phyloP scores from a whole-genome alignment of 805 yeast genomes.

The Candida tallmaniae region DNA sequence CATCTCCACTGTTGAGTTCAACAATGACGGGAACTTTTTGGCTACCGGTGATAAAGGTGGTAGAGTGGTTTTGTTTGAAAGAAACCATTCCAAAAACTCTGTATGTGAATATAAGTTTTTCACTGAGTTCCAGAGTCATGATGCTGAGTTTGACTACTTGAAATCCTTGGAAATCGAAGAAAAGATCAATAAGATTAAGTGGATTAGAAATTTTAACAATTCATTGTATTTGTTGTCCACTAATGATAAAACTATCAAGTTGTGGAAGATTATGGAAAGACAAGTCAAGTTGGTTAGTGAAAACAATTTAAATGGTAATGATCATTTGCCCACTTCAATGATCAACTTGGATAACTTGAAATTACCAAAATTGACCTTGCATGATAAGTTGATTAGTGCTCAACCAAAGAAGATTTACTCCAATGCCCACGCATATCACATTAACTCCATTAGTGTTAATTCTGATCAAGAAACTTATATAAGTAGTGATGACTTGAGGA shows the following conservation, averaged over 20 bases:
- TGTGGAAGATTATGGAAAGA: conserved; percentile 94
- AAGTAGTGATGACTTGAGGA: conserved; percentile 88
- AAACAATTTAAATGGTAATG: conserved; percentile 58
- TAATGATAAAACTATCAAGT: conserved; percentile 96
- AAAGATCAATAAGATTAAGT: conserved; percentile 94
- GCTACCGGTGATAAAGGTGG: conserved; percentile 99
- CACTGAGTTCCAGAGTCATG: conserved; percentile 97
- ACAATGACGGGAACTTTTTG: conserved; percentile 86
- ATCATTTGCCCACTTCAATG: conserved; percentile 15
- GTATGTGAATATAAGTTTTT: conserved; percentile 88
- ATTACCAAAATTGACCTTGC: conserved; percentile 86
- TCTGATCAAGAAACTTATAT: conserved; percentile 95
- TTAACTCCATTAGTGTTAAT: conserved; percentile 90
- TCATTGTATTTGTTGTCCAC: conserved; percentile 90
- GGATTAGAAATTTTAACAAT: conserved; percentile 85
- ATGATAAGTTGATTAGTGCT: conserved; percentile 93
- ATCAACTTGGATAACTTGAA: conserved; percentile 39
- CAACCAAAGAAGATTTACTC: conserved; percentile 88
- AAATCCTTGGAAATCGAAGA: conserved; percentile 97
- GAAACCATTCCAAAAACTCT: conserved; percentile 62
- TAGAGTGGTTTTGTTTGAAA: conserved; percentile 90
- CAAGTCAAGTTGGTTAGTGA: conserved; percentile 89
- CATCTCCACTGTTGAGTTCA: conserved; percentile 95
- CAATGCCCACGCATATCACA: conserved; percentile 97
- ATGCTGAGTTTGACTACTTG: conserved; percentile 95